Evolutionary conservation across 495 filamentous ascomycete genomes (phyloP), one percentile per base, ranked within the genome.

Genomic region (Daldinia vernicosa): DNA sequence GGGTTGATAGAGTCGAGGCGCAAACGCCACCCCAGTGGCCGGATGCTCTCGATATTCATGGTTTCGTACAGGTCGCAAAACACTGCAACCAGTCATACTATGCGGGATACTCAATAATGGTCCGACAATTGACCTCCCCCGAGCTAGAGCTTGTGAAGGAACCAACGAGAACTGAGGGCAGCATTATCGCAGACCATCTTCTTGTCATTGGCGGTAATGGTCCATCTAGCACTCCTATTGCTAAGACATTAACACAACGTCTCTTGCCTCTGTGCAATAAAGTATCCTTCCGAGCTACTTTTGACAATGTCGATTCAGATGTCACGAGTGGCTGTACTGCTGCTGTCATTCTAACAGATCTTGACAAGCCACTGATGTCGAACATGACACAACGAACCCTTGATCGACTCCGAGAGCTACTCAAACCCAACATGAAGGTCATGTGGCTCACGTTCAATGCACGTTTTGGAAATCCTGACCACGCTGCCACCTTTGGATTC

Each of bases 401-500:
- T 55, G 74, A 76, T 12, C 63, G 65, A 0, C 53, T 84, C 4
- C 74, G 75, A 22, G 71, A 57, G 1, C 67, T 84, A 22, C 59
- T 84, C 14, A 74, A 68, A 1, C 81, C 81, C 0, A 54, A 71
- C 12, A 80, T 83, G 78, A 75, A 66, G 1, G 67, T 80, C 0
- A 74, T 84, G 6, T 84, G 82, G 82, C 57, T 80, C 15, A 83
- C 81, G 0, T 47, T 53, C 14, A 71, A 76, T 11, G 70, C 78
- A 0, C 66, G 69, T 6, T 62, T 55, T 26, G 24, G 52, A 14
- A 77, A 79, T 32, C 79, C 82, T 0, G 76, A 80, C 0, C 62
- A 78, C 27, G 81, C 82, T 1, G 79, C 81, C 0, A 81, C 78
- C 2, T 77, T 84, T 11, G 82, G 82, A 0, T 83, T 84, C 53